Base-by-base conservation (phyloP, 2,329 filamentous ascomycete genomes). In the Cordyceps tenuipes region DNA sequence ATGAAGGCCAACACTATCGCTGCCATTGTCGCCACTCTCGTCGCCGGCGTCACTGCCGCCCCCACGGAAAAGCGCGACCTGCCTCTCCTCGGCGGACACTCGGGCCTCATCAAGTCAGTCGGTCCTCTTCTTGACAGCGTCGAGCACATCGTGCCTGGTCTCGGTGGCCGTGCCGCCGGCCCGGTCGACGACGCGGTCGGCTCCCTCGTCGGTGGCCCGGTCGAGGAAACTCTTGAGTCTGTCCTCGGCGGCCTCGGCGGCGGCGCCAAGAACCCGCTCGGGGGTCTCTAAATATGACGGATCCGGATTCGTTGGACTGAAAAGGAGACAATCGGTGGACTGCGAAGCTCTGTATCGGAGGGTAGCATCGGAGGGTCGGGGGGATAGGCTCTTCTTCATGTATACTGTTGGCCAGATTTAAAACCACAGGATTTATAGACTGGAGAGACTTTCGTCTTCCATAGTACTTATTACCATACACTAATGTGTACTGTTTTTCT, bases 51-150 rank as follows among this genome's bases (percentile, higher is more conserved):
- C 23, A 29, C 48, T n/a, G 57, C 57, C 19, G 57, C 49, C 19
- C 57, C 57, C 26, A 59, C 49, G 3, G 57, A 52, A 29, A 59
- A 39, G 49, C 57, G 57, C 57, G 57, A 59, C 41, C 19, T 59
- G 9, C 57, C 57, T 8, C 49, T 59, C 47, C 57, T 59, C n/a
- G 57, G 57, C 17, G 57, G 57, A 1, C 36, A 59, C n/a, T 59
- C 57, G 12, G 57, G 57, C 13, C 1, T 36, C 12, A 59, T 59
- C 48, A 50, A 53, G 41, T 19, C n/a, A 1, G 19, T 47, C 29
- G 57, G 57, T 2, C 57, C 57, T 26, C 48, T 59, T 17, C 49
- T 59, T 4, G 41, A 59, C 57, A 46, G 57, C 39, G 39, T 59
- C 9, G 57, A 59, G 57, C 46, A 49, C 41, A n/a, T 47, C 10